Base-by-base conservation (phyloP, 192 early-diverging fungal species). In the Gryganskiella cystojenkinii region DNA sequence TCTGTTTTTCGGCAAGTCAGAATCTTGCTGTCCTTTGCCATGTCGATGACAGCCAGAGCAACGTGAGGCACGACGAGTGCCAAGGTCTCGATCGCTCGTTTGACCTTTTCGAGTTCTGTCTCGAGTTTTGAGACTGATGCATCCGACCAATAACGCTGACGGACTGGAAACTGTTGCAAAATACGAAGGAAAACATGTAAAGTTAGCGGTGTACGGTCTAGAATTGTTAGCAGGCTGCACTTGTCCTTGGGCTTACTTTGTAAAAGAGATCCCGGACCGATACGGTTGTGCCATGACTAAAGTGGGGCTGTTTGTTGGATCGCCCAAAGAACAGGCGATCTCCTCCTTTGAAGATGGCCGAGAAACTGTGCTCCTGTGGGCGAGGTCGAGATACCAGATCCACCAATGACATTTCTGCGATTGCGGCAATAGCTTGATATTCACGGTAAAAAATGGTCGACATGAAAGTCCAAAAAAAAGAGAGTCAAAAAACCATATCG, bases 241-340 rank as follows among this genome's bases (percentile, higher is more conserved):
- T 13, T 13, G 37, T 40, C 5, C 13, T 13, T 13, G 5, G 37
- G 13, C 37, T 3, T 82, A 92, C 91, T 62, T 86, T 91, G 70
- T 87, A 90, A 47, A 92, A 92, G 8, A 92, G 46, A 68, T 92
- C 90, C 8, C 82, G 74, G n/a, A 89, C 83, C 19, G 82, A 74
- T 0, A 91, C 80, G 6, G 84, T 89, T 3, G 91, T 90, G 19
- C 91, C 91, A 28, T 85, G 71, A 30, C 70, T 70, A 53, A 55
- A 68, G 10, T 73, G 64, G 3, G 58, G 68, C 14, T 51, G 57
- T 28, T 70, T 69, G 55, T 55, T 71, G 33, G 83, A 79, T 19
- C 47, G 54, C 2, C 88, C 88, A 31, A 76, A 75, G 43, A 80
- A 79, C 44, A 91, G 20, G 10, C 51, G 59, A 6, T 76, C 81